A percentile compares a stretch with the other conserved stretches of the same genome.
These are phyloP conservation scores for Tetragonia tetragonoides DNA, from an alignment of 148 eudicot species.

Conservation along the genomic window DNA sequence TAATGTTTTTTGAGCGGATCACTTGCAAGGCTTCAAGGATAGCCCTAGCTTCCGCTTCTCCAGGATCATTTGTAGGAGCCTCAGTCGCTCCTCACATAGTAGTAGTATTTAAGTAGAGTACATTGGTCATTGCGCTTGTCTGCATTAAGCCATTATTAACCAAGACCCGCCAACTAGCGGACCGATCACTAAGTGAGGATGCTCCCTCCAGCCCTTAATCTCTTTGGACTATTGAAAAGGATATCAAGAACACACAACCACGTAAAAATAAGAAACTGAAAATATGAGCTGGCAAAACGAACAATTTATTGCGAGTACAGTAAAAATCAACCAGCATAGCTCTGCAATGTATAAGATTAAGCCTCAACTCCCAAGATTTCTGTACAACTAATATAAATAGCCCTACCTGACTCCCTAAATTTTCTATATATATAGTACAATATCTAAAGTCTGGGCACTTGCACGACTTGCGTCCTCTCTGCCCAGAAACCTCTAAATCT, in stretches of 20 bases:
- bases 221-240: too few species aligned
- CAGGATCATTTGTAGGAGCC: too few species aligned
- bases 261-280: neutral
- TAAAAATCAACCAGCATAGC: slow-evolving; percentile 20
- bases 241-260: neutral
- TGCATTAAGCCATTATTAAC: too few species aligned
- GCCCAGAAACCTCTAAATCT: slow-evolving; percentile 21
- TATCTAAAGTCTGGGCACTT: slow-evolving; percentile 27
- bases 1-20: too few species aligned
- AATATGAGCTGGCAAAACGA: slow-evolving; percentile 1
- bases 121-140: too few species aligned
- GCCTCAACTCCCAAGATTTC: slow-evolving; percentile 24
- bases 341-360: slow-evolving; percentile 21
- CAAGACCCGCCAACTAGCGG: too few species aligned
- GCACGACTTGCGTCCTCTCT: slow-evolving; percentile 28
- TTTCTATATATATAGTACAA: slow-evolving; percentile 19
- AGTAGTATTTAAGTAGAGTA: too few species aligned
- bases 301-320: slow-evolving; percentile 5
- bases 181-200: too few species aligned
- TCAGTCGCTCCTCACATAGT: too few species aligned
- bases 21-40: too few species aligned
- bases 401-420: slow-evolving; percentile 20
- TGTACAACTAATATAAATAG: slow-evolving; percentile 26
- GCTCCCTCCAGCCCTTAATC: too few species aligned
- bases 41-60: too few species aligned